A percentile compares a stretch with the other conserved stretches of the same genome.
Evolutionary conservation across 2,329 filamentous ascomycete genomes (phyloP).

Genomic region (Botrytis medusae): DNA sequence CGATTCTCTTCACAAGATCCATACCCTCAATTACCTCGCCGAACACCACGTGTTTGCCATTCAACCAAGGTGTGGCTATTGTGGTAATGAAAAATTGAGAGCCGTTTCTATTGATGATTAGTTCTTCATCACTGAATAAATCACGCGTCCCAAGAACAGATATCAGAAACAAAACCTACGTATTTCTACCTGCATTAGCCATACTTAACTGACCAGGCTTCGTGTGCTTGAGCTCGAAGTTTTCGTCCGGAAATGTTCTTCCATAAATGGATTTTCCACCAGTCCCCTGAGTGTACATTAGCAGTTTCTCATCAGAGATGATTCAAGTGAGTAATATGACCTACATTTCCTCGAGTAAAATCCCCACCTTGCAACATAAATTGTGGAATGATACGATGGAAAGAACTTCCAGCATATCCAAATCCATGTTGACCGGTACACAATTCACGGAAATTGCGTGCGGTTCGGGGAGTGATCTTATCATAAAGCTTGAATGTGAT

Average conservation of each 20-base stretch:
- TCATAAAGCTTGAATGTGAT: slow-evolving; percentile 84
- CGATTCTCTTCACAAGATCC: slow-evolving; percentile 58
- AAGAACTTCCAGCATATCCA: slow-evolving; percentile 78
- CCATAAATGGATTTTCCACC: slow-evolving; percentile 94
- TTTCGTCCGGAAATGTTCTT: slow-evolving; percentile 91
- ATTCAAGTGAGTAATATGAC: slow-evolving; percentile 38
- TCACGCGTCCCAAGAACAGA: slow-evolving; percentile 24
- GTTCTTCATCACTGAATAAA: too few relatives aligned
- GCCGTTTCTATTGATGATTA: slow-evolving; percentile 73
- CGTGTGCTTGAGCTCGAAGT: slow-evolving; percentile 76
- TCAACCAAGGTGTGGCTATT: slow-evolving; percentile 85
- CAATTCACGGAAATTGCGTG: slow-evolving; percentile 91
- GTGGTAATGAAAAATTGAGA: slow-evolving; percentile 99
- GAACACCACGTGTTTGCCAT: slow-evolving; percentile 95
- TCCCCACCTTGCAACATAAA: slow-evolving; percentile 98
- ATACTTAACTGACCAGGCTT: slow-evolving; percentile 82
- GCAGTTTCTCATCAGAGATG: slow-evolving; percentile 50
- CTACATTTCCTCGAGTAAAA: slow-evolving; percentile 88
- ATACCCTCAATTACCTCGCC: slow-evolving; percentile 61
- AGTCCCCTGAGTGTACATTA: slow-evolving; percentile 61
- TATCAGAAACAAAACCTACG: slow-evolving; percentile 56
- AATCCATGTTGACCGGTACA: slow-evolving; percentile 82
- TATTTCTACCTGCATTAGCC: slow-evolving; percentile 95
- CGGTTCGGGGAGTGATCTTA: slow-evolving; percentile 87
- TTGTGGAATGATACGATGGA: slow-evolving; percentile 89